Percentiles rank a stretch among this genome's conserved stretches.
Conservation (phyloP, 2,329 filamentous ascomycete species). For the Rhynchosporium graminicola region DNA sequence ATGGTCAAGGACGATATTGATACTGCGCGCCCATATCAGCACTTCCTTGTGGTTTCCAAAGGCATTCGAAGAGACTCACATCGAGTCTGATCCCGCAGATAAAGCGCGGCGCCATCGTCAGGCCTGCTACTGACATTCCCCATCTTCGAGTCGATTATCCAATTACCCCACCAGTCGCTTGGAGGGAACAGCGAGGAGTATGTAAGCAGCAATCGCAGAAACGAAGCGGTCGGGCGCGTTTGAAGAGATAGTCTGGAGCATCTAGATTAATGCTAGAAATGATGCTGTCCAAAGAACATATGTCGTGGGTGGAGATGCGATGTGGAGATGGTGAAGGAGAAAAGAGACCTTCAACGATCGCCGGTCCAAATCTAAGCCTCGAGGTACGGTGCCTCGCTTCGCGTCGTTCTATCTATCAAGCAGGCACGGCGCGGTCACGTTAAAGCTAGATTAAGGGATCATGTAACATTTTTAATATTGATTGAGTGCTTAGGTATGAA, state of each 20-base stretch:
- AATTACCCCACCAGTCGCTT: conserved; percentile 37
- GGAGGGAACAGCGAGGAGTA: conserved; percentile 15
- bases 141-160: conserved; percentile 58
- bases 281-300: conserved; percentile 34
- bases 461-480: neutral
- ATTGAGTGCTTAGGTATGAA: neutral
- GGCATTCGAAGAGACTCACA: conserved; percentile 57
- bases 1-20: conserved; percentile 82
- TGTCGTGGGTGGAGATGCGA: conserved; percentile 20
- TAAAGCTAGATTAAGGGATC: neutral
- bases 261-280: conserved; percentile 34
- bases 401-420: neutral
- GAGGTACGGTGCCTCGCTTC: conserved; percentile 8
- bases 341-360: neutral
- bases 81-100: conserved; percentile 87
- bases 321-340: conserved; percentile 16
- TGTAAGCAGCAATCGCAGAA: conserved; percentile 20
- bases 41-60: neutral
- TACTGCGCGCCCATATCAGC: conserved; percentile 55
- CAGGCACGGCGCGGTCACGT: no score
- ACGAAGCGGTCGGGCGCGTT: conserved; percentile 34
- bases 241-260: conserved; percentile 33
- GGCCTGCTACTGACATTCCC: conserved; percentile 87
- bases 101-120: conserved; percentile 79
- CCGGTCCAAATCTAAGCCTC: neutral